phyloP scores from a whole-genome alignment of 192 early-diverging fungal genomes.

The Anaeromyces robustus region DNA sequence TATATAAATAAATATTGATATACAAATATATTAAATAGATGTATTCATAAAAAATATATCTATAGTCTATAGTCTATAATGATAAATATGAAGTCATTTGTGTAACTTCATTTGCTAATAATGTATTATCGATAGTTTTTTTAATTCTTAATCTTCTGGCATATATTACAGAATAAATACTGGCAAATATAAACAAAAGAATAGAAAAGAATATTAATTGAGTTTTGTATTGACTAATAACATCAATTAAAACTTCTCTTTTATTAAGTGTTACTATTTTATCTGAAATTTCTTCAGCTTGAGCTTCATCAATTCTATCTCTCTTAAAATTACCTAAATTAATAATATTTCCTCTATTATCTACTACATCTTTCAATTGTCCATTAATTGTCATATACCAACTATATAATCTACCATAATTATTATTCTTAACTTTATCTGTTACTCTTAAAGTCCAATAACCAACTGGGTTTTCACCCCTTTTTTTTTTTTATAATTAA shows the following conservation, averaged over 20 bases:
- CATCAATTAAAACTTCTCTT: background rate
- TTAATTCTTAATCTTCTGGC: background rate
- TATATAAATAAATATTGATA: too few species aligned
- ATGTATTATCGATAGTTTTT: background rate
- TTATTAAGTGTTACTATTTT: background rate
- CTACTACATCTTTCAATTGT: background rate
- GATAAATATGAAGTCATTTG: background rate
- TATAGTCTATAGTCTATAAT: too few species aligned
- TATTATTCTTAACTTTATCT: constrained; percentile 36
- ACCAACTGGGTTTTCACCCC: constrained; percentile 80
- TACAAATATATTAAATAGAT: too few species aligned
- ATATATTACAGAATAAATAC: background rate
- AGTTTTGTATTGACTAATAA: background rate
- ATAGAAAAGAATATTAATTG: background rate
- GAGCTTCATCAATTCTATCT: background rate
- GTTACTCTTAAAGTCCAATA: constrained; percentile 58
- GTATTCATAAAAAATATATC: too few species aligned
- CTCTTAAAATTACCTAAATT: background rate
- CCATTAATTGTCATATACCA: constrained; percentile 61
- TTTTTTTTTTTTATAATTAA: constrained; percentile 6
- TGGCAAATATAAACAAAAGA: background rate
- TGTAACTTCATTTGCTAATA: background rate
- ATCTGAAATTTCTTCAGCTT: background rate
- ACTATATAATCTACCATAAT: constrained; percentile 34
- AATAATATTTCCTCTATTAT: background rate